Evolutionary conservation across 2,329 filamentous ascomycete species (phyloP), one percentile per base, ranked within the genome.

Genomic region (Ophiocordyceps australis): DNA sequence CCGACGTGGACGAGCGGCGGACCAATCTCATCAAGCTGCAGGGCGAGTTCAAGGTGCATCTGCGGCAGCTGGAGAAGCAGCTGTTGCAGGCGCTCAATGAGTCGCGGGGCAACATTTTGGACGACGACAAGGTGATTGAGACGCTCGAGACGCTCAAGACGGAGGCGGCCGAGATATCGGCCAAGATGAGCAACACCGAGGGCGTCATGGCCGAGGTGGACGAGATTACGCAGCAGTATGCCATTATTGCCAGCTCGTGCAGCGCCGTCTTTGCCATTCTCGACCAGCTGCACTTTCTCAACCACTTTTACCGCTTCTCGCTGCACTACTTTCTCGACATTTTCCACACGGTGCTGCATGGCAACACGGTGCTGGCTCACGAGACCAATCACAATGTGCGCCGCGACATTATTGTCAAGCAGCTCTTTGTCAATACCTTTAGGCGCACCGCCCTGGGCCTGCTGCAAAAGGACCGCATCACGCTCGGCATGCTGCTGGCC

Each of bases 261-360:
- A 94, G 86, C 55, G 85, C 89, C 28, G 86, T 98, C 22, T 98
- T 95, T 48, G 83, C 91, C 17, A 80, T 98, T 10, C 62, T 98
- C 32, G 91, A 98, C 55, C 86, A 98, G 50, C 68, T 98, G 30
- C 86, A 95, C 52, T 91, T 94, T 46, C 74, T 98, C 48, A 94
- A 98, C 50, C 89, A 95, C 59, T 95, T 95, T 55, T 98, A 98
- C 52, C 91, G 95, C 48, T 98, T 98, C 62, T 98, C 89, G 20
- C 65, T 98, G 31, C 85, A 94, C 50, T 98, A 93, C 55, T 98
- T 98, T 55, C 68, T 93, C 28, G 80, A 94, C 47, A 98, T 98
- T 39, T 98, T 98, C 66, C 80, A 92, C 46, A 72, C 77, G 5
- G 89, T 98, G 7, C 64, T 98, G 20, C 77, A 77, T 38, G 66